Evolutionary conservation across 2,329 filamentous ascomycete genomes (phyloP), one percentile per base, ranked within the genome.

Genomic region (Sordariomycetes sp.): DNA sequence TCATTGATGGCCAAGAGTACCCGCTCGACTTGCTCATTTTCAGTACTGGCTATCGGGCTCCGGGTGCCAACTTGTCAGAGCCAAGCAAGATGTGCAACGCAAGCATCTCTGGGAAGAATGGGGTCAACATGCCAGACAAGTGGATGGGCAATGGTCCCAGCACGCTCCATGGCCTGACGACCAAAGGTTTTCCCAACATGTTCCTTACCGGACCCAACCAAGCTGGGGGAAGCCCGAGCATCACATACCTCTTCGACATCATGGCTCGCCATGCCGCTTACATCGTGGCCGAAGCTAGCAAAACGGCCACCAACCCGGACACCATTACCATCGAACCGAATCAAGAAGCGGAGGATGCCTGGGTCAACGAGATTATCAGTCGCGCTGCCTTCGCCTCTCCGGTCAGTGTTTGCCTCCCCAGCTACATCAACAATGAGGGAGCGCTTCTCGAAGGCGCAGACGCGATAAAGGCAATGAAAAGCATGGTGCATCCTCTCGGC

Each of bases 111-210:
- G 72, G 72, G 15, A 59, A 64, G 8, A 46, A 58, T 23, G 64
- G 64, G 2, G 37, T 51, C 4, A 53, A 63, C 10, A 48, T 75
- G 24, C 58, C 60, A 8, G 52, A 66, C 3, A 66, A 66, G 42
- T 72, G 67, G 54, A 21, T 36, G 3, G 37, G 58, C 1, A 32
- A 45, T 25, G 69, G 66, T 0, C 46, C 66, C 0, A 45, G 54
- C 1, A 76, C 72, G 0, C 54, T 77, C 1, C 72, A 78, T 47
- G 73, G 71, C 8, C 49, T 67, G 6, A 48, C 58, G 5, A 61
- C 55, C 1, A 51, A 54, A 40, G 61, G 57, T 0, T 77, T 77
- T 38, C 72, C 73, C 2, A 78, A 78, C 42, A 43, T 75, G 30
- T 68, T 73, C 58, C 63, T 66, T 43, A 45, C 59, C 0, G 62